phyloP scores from a whole-genome alignment of 148 eudicot genomes.

The Rhododendron williamsianum region DNA sequence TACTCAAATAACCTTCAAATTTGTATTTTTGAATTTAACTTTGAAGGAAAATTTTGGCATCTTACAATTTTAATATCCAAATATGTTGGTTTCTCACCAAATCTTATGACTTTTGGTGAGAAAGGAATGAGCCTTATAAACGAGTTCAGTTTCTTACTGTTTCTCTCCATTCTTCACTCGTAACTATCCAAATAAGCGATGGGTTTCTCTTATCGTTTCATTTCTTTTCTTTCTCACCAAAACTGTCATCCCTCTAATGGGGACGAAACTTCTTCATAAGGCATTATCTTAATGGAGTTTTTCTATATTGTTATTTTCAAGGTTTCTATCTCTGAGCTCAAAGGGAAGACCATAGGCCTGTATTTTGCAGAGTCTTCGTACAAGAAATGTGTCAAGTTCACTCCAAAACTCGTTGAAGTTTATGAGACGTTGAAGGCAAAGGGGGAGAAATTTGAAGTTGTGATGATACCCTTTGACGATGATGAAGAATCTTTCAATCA shows the following conservation, averaged over 20 bases:
- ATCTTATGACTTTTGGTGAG: neutral
- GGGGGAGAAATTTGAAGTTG: slow-evolving; percentile 56
- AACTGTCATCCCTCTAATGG: neutral
- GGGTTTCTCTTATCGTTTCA: neutral
- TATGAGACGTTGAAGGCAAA: slow-evolving; percentile 41
- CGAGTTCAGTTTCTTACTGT: neutral
- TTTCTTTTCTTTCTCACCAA: neutral
- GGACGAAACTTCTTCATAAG: neutral
- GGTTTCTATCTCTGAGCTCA: slow-evolving; percentile 56
- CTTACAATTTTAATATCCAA: neutral
- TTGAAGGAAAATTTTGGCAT: neutral
- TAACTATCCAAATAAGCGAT: neutral
- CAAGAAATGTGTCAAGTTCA: slow-evolving; percentile 30
- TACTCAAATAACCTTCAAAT: neutral
- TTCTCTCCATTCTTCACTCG: neutral
- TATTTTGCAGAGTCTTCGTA: slow-evolving; percentile 36
- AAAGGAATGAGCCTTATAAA: neutral
- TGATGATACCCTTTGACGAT: slow-evolving; percentile 41
- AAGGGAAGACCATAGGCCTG: slow-evolving; percentile 62
- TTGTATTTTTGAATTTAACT: neutral
- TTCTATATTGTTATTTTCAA: slow-evolving; percentile 9
- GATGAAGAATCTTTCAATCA: slow-evolving; percentile 42
- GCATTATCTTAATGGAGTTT: neutral
- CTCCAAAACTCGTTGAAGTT: slow-evolving; percentile 34
- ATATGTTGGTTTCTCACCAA: neutral